Conservation (phyloP, 192 early-diverging fungal genomes). For the Linnemannia exigua region DNA sequence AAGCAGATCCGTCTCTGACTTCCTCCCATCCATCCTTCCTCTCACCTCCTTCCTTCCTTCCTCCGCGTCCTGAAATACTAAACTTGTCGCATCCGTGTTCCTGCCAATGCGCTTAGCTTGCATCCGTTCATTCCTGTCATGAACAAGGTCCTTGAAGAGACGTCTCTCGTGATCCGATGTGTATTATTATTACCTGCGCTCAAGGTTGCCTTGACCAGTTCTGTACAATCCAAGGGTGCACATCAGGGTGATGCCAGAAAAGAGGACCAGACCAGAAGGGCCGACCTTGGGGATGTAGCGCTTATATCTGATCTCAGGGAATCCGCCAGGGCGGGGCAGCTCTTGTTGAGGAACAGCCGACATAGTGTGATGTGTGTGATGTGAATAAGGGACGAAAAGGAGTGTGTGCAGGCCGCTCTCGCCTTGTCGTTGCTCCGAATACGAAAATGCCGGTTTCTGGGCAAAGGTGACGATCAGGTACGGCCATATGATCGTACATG, state of each 20-base stretch:
- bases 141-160: no score
- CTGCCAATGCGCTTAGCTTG: no score
- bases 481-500: not conserved
- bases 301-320: slow-evolving; percentile 89
- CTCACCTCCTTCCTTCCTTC: no score
- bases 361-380: slow-evolving; percentile 17
- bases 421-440: not conserved
- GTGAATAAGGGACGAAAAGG: not conserved
- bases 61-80: not conserved
- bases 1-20: not conserved
- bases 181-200: slow-evolving; percentile 80
- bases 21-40: no score
- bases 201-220: slow-evolving; percentile 72
- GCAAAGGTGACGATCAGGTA: not conserved
- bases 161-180: no score
- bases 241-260: slow-evolving; percentile 78
- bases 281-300: slow-evolving; percentile 91
- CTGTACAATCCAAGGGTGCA: slow-evolving; percentile 90
- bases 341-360: slow-evolving; percentile 69
- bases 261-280: slow-evolving; percentile 89
- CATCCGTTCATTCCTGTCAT: no score
- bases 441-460: not conserved
- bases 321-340: slow-evolving; percentile 82
- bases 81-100: not conserved
- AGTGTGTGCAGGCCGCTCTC: not conserved